Percentiles rank a stretch among this genome's conserved stretches.
phyloP scores from a whole-genome alignment of 2,329 filamentous ascomycete genomes.

The Sporothrix inflata region DNA sequence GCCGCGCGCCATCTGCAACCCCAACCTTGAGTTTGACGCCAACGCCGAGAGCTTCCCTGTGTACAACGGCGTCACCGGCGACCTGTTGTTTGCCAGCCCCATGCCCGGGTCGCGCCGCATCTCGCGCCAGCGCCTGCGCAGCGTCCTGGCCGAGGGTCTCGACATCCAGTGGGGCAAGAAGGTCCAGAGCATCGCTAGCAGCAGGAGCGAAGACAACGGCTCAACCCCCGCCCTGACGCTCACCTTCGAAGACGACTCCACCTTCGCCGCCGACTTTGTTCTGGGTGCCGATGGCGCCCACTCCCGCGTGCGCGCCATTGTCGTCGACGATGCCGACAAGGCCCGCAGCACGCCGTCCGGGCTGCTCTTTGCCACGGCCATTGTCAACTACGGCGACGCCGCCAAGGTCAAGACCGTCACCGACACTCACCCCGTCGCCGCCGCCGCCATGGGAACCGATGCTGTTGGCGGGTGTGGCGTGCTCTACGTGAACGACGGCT shows the following conservation, averaged over 20 bases:
- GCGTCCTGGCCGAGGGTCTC: slow-evolving; percentile 40
- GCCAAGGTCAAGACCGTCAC: slow-evolving; percentile 38
- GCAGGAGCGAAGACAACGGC: slow-evolving; percentile 2
- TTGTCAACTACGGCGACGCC: slow-evolving; percentile 38
- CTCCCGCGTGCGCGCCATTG: slow-evolving; percentile 40
- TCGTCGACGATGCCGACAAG: slow-evolving; percentile 38
- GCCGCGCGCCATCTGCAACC: slow-evolving; percentile 43
- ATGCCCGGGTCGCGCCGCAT: slow-evolving; percentile 43
- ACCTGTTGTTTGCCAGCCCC: slow-evolving; percentile 42
- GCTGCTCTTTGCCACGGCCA: slow-evolving; percentile 39
- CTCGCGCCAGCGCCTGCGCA: slow-evolving; percentile 42
- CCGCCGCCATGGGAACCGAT: slow-evolving; percentile 39
- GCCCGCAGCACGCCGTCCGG: slow-evolving; percentile 38
- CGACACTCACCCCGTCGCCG: slow-evolving; percentile 40
- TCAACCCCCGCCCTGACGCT: slow-evolving; percentile 32
- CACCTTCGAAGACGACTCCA: slow-evolving; percentile 38
- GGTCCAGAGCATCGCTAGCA: slow-evolving; percentile 28
- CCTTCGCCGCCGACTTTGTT: slow-evolving; percentile 37
- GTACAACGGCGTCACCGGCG: slow-evolving; percentile 44
- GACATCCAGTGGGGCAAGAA: slow-evolving; percentile 42
- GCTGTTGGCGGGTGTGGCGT: slow-evolving; percentile 40
- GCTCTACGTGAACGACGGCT: slow-evolving; percentile 30
- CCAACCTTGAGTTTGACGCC: slow-evolving; percentile 40
- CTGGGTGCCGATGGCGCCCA: slow-evolving; percentile 42
- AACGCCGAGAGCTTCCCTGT: slow-evolving; percentile 40